Percentiles rank a stretch among this genome's conserved stretches.
Conservation (phyloP, 768 basidiomycete species). For the Auricularia cornea region DNA sequence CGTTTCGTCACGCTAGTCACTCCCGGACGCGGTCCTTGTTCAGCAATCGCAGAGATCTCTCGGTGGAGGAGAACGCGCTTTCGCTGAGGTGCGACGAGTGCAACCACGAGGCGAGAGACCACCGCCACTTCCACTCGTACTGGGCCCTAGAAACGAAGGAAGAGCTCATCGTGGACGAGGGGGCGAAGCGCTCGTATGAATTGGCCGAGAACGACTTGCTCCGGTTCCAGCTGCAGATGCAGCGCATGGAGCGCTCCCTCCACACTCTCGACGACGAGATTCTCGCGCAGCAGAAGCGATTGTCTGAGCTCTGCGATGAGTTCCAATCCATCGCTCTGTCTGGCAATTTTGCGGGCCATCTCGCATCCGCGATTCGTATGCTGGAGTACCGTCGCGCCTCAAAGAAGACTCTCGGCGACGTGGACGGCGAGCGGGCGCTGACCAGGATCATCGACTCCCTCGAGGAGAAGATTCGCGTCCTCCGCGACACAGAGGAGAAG, state of each 20-base stretch:
- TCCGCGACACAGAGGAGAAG: background rate
- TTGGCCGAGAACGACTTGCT: background rate
- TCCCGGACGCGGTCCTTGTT: background rate
- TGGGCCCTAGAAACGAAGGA: conserved; percentile 9
- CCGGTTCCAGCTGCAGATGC: background rate
- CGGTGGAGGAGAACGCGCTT: background rate
- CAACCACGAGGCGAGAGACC: conserved; percentile 9
- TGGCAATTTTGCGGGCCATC: background rate
- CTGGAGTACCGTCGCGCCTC: background rate
- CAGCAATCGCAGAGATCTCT: too few relatives aligned
- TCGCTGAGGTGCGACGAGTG: conserved; percentile 7
- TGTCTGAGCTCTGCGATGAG: background rate
- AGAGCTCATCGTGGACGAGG: conserved; percentile 7
- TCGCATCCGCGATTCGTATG: background rate
- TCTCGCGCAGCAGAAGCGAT: background rate
- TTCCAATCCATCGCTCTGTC: background rate
- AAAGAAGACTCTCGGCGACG: background rate
- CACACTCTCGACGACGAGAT: background rate
- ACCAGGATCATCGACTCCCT: background rate
- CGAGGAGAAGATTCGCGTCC: background rate
- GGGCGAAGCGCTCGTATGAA: conserved; percentile 12
- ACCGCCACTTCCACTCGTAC: conserved; percentile 11
- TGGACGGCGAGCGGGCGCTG: background rate
- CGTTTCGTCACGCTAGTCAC: background rate
- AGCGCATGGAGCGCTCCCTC: background rate